Evolutionary conservation across 164 flowering plant genomes (phyloP), one percentile per base, ranked within the genome.

Genomic region (Vitis rotundifolia): DNA sequence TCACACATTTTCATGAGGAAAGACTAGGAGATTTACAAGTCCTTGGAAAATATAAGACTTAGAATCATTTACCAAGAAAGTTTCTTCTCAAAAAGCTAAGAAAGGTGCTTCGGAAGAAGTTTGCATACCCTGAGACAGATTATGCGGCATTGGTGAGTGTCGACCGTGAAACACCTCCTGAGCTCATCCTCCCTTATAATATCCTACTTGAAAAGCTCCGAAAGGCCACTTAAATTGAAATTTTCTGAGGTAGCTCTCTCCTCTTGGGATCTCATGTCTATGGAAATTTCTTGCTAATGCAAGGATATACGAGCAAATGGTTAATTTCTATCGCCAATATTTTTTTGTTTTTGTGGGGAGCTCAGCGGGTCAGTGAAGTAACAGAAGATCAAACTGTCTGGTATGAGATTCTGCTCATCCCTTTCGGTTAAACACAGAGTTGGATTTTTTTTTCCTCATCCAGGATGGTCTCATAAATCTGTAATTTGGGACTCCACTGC

Each of bases 61-160:
- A n/a, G n/a, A n/a, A n/a, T n/a, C n/a, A n/a, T n/a, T n/a, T n/a
- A n/a, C n/a, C n/a, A n/a, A n/a, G n/a, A n/a, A n/a, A n/a, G n/a
- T n/a, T n/a, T n/a, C n/a, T n/a, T n/a, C n/a, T n/a, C n/a, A n/a
- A n/a, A n/a, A n/a, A n/a, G n/a, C n/a, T n/a, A n/a, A n/a, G n/a
- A n/a, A n/a, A 93, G 87, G 77, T 82, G 37, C 83, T 93, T 26
- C 85, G 91, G 68, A 91, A 90, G 83, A 93, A 91, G 79, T 89
- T 79, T 83, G 95, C 95, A 15, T 83, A 71, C 59, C 70, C 76
- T 58, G 95, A 91, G 65, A 97, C 88, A 74, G 97, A 91, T 66
- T 91, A 93, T 66, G 98, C 90, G 53, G 89, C 98, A 53, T 83
- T 88, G 85, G 67, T 89, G 53, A 89, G 91, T 61, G 86, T 87